phyloP scores from a whole-genome alignment of 768 basidiomycete genomes.

The Floccularia luteovirens region DNA sequence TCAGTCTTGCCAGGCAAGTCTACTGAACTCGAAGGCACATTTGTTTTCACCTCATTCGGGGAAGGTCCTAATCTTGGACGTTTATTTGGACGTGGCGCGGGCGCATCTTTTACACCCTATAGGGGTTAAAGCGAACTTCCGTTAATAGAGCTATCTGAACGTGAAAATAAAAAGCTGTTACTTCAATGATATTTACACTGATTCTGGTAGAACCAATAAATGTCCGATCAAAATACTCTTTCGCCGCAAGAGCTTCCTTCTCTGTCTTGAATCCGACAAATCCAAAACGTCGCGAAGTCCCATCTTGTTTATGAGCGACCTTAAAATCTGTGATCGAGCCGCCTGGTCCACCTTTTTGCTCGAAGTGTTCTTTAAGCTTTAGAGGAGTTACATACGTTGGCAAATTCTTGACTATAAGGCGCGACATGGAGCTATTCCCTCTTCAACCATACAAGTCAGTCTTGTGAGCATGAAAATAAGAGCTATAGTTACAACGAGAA shows the following conservation, averaged over 20 bases:
- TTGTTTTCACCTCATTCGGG: conserved; percentile 11
- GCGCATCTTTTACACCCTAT: conserved; percentile 65
- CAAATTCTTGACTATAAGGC: conserved; percentile 78
- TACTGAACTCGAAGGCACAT: conserved; percentile 6
- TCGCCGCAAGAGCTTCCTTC: conserved; percentile 65
- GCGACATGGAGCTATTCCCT: conserved; percentile 47
- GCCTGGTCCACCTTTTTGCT: conserved; percentile 47
- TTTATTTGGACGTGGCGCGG: conserved; percentile 62
- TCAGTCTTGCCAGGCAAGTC: conserved; percentile 16
- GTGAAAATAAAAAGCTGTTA: conserved; percentile 26
- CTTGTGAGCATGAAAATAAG: no score
- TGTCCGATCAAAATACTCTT: conserved; percentile 78
- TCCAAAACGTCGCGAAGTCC: conserved; percentile 80
- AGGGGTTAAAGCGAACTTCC: conserved; percentile 4
- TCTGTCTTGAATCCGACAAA: conserved; percentile 88
- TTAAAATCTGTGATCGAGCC: conserved; percentile 83
- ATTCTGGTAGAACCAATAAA: conserved; percentile 80
- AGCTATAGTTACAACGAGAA: no score
- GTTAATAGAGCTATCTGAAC: conserved; percentile 1
- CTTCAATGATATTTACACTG: conserved; percentile 70
- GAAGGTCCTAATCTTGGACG: conserved; percentile 42
- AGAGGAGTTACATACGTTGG: conserved; percentile 61
- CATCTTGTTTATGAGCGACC: conserved; percentile 68
- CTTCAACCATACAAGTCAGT: no score
- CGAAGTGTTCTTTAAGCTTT: conserved; percentile 62